These are phyloP conservation scores for Solanum dulcamara DNA, from an alignment of 257 asterid genomes.

Conservation along the genomic window DNA sequence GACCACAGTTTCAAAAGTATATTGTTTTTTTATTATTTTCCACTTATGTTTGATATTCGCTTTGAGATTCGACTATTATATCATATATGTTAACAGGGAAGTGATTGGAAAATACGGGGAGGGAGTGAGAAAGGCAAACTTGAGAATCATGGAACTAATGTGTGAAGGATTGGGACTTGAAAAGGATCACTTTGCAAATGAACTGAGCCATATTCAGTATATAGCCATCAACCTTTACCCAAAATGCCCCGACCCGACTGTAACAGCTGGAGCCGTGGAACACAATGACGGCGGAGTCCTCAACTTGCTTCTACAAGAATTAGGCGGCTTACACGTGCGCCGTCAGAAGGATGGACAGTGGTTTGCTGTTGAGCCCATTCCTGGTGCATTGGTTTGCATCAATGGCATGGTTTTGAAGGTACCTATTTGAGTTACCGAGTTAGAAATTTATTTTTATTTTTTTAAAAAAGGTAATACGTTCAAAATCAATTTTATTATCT, in stretches of 20 bases:
- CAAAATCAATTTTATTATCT: too few relatives aligned
- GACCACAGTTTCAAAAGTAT: not conserved
- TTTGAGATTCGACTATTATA: too few relatives aligned
- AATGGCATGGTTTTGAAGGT: not conserved
- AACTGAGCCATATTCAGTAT: not conserved
- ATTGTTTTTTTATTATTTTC: too few relatives aligned
- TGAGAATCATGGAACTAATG: not conserved
- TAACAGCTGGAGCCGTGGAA: not conserved
- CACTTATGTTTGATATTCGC: too few relatives aligned
- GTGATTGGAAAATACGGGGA: not conserved
- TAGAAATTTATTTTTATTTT: too few relatives aligned
- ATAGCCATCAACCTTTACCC: not conserved
- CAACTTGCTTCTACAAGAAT: not conserved
- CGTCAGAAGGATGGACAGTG: constrained; percentile 1
- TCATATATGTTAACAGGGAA: not conserved
- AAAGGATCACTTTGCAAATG: not conserved
- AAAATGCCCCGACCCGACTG: not conserved
- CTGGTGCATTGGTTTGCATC: not conserved
- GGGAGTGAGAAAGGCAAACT: not conserved
- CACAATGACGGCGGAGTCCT: not conserved
- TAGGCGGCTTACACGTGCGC: not conserved
- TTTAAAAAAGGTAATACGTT: too few relatives aligned
- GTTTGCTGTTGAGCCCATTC: constrained; percentile 1
- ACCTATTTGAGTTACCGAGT: too few relatives aligned
- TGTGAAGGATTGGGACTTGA: not conserved